Base-by-base conservation (phyloP, 345 rosid species). In the Laguncularia racemosa region DNA sequence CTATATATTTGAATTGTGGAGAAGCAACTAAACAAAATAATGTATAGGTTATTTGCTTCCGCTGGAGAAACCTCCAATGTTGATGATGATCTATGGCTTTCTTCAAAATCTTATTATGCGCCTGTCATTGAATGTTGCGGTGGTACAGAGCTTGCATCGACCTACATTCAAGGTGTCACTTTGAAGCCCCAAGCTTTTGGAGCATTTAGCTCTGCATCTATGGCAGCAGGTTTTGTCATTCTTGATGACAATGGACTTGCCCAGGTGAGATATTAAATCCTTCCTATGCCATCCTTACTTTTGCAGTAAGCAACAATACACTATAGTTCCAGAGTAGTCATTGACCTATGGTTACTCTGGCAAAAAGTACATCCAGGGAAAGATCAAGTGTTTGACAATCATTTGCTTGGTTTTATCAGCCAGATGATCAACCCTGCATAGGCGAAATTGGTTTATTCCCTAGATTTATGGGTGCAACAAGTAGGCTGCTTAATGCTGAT, bases 21-120 rank as follows among this genome's bases (percentile, higher is more conserved):
- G 65, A 67, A 56, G 33, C 38, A 58, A 55, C 16, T 53, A 17
- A 16, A 20, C 18, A 47, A 16, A n/a, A 44, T 44, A 55, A 26
- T n/a, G 43, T 26, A 50, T 75, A 91, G 98, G 63, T 48, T 63
- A 44, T 81, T 86, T 65, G 78, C 72, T 43, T 75, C 85, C 28
- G 74, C 86, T 19, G 98, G 98, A 48, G 98, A 92, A 80, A 69
- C 93, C 59, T 92, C 98, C 16, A 84, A 77, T 66, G 82, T 83
- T 45, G 93, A 92, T 46, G 96, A 92, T 38, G 93, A 82, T 76
- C 95, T 92, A 46, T 92, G 96, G 98, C 95, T 92, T 53, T 89
- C 96, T 54, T 92, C 95, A 13, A 84, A 75, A 74, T 66, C 93
- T 44, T 78, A 72, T 66, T 89, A 89, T 68, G 83, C 72, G 65